A percentile compares a stretch with the other conserved stretches of the same genome.
These are phyloP conservation scores for Eucalyptus rudis DNA, from an alignment of 345 rosid genomes.

Conservation along the genomic window DNA sequence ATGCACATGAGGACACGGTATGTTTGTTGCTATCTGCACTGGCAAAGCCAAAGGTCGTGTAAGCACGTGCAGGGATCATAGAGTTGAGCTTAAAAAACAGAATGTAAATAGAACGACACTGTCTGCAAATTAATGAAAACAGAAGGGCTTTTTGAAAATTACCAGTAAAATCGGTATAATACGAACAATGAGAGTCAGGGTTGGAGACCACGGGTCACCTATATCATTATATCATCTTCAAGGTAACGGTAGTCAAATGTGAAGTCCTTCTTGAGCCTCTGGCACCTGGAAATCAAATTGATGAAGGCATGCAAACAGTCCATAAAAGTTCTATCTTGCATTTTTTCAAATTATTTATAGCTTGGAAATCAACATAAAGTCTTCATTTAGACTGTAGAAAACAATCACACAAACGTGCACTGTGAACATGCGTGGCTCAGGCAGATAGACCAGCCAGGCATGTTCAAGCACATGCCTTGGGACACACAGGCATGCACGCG, in stretches of 20 bases:
- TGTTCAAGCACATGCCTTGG: not conserved
- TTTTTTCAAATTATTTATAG: not conserved
- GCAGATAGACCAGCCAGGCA: not conserved
- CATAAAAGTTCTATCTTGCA: not conserved
- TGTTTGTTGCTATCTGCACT: not conserved
- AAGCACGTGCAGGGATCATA: not conserved
- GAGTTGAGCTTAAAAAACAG: not conserved
- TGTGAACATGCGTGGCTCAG: not conserved
- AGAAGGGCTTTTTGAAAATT: not conserved
- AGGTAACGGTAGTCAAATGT: conserved; percentile 84
- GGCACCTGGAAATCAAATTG: conserved; percentile 49
- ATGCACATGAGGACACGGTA: not conserved
- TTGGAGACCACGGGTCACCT: not conserved
- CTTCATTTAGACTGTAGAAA: not conserved
- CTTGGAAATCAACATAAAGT: not conserved
- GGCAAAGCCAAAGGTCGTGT: not conserved
- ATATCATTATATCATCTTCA: conserved; percentile 72
- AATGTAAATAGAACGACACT: not conserved
- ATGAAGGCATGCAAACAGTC: not conserved
- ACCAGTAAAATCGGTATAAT: not conserved
- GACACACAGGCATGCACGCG: not conserved
- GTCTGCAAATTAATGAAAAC: not conserved
- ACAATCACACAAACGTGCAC: not conserved
- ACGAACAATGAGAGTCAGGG: not conserved
- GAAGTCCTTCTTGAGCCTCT: conserved; percentile 92